A percentile compares a stretch with the other conserved stretches of the same genome.
These are phyloP conservation scores for Eucalyptus marginata DNA, from an alignment of 345 rosid species.

Conservation along the genomic window DNA sequence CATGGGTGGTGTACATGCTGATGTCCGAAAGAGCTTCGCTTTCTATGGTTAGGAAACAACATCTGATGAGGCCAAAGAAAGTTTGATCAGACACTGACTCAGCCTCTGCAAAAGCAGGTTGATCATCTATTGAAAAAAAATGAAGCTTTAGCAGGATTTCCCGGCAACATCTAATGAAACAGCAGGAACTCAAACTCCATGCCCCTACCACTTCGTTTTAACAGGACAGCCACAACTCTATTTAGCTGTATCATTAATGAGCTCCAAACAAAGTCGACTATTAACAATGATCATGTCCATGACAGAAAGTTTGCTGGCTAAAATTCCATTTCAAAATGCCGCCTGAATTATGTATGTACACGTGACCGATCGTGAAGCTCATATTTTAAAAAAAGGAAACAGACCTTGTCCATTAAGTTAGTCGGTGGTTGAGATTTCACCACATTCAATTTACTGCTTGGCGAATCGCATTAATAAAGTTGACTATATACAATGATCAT, in stretches of 20 bases:
- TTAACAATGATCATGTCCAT: background rate
- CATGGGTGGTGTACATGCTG: background rate
- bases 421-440: accelerated
- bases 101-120: background rate
- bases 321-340: background rate
- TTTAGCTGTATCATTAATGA: background rate
- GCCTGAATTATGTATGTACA: background rate
- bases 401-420: background rate
- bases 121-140: background rate
- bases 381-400: background rate
- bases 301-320: background rate
- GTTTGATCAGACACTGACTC: background rate
- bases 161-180: background rate
- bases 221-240: background rate
- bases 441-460: background rate
- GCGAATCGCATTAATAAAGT: too few relatives aligned
- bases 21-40: background rate
- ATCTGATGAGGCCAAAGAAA: background rate
- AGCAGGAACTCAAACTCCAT: background rate
- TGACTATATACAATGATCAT: background rate
- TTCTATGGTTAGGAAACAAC: background rate
- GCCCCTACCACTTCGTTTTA: background rate
- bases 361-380: background rate
- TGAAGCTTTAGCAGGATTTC: background rate
- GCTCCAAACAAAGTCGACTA: background rate